Evolutionary conservation across 2,329 filamentous ascomycete species (phyloP).

Genomic region (Lasiodiplodia gonubiensis): DNA sequence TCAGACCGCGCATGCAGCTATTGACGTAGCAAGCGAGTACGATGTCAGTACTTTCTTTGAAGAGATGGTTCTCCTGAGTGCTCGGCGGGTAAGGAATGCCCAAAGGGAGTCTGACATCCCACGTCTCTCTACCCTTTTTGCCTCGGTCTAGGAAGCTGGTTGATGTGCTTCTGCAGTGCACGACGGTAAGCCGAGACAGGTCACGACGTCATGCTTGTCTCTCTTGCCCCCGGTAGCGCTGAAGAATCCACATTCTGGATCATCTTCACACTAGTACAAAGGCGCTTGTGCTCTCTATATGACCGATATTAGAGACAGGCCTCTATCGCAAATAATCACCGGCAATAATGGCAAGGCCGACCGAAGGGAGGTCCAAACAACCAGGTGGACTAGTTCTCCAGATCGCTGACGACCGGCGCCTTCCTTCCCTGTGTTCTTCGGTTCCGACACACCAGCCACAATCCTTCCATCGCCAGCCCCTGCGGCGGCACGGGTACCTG

Average conservation of each 20-base stretch:
- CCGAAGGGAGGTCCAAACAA: neutral
- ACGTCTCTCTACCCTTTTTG: too few relatives aligned
- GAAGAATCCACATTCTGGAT: neutral
- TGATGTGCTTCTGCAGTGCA: too few relatives aligned
- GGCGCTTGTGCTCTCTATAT: neutral
- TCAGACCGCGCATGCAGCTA: neutral
- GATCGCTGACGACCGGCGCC: too few relatives aligned
- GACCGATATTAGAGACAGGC: neutral
- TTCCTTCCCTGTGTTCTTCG: too few relatives aligned
- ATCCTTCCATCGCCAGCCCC: too few relatives aligned
- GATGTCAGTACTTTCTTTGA: neutral
- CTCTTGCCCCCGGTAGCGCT: neutral
- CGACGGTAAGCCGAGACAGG: neutral
- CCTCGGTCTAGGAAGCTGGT: too few relatives aligned
- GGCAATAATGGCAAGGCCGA: neutral
- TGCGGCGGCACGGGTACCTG: neutral
- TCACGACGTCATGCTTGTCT: neutral
- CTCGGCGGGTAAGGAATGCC: constrained; percentile 45
- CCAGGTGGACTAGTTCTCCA: too few relatives aligned
- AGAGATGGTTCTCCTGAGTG: constrained; percentile 28
- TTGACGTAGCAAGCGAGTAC: neutral
- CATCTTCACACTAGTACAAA: neutral
- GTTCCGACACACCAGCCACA: too few relatives aligned
- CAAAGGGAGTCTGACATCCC: neutral
- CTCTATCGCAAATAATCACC: neutral